Base-by-base conservation (phyloP, 2,329 filamentous ascomycete genomes). In the Bertia moriformis region DNA sequence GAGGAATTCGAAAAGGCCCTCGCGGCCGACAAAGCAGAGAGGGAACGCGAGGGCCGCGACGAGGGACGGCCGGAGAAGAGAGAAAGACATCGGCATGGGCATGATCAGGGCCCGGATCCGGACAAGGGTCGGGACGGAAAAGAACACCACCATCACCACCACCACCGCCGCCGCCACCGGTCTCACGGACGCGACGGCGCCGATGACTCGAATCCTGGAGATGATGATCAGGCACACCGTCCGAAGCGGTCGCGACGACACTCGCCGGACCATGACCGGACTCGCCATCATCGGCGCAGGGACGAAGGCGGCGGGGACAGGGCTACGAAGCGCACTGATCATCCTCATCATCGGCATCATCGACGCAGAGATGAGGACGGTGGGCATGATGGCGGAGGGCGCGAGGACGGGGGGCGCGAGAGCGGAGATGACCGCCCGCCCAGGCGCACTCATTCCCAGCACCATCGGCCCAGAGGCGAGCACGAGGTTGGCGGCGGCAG, bases 1-100 rank as follows among this genome's bases (percentile, higher is more conserved):
- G 70, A 70, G 38, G 83, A 88, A 42, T 93, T 93, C 43, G 86
- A 93, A 56, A 84, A 79, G 53, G 66, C 77, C 19, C 66, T 93
- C 12, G 81, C 78, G 1, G 70, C 77, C 35, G 77, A 73, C 46
- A 80, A 76, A 51, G 62, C 62, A 0, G 59, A 65, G 36, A 64
- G 70, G 40, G 66, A 73, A 33, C 60, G 59, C 4, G 53, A 54
- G 29, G 67, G 61, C 32, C 56, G 62, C 29, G 59, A 63, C 35
- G 66, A 66, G 19, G 59, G 61, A 29, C 60, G 62, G 42, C 58
- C 54, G 35, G 58, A 58, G 42, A 57, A 62, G 41, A 55, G 55
- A 41, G 55, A 58, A 43, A 67, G 68, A 44, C 64, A 68, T 40
- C 55, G 59, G 30, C 60, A 63, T 32, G 54, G 55, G 27, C 51